Evolutionary conservation across 1,284 basidiomycete genomes (phyloP).

Genomic region (Cronartium quercuum): DNA sequence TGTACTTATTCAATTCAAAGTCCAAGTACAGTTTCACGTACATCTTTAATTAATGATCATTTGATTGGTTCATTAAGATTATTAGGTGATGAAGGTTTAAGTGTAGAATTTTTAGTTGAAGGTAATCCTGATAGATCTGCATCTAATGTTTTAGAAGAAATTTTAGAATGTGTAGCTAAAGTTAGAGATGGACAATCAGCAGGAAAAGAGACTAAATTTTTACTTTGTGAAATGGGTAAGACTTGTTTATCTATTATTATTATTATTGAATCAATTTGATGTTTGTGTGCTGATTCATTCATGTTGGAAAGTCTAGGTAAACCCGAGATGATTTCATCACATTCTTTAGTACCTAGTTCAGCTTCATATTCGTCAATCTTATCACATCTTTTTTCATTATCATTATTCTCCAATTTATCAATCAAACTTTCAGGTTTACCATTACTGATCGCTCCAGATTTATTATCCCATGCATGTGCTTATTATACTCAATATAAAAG

Average conservation of each 20-base stretch:
- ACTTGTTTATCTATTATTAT: not conserved
- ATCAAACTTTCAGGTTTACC: conserved; percentile 37
- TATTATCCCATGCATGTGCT: conserved; percentile 1
- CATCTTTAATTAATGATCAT: conserved; percentile 4
- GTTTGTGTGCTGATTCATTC: not conserved
- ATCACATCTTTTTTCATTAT: conserved; percentile 28
- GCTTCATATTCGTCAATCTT: conserved; percentile 33
- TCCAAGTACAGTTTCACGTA: not conserved
- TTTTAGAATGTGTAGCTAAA: conserved; percentile 30
- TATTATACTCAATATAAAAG: conserved; percentile 7
- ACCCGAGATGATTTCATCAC: conserved; percentile 27
- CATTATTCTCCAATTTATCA: conserved; percentile 22
- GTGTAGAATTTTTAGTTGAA: conserved; percentile 32
- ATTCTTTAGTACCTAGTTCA: conserved; percentile 18
- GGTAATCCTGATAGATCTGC: conserved; percentile 20
- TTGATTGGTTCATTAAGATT: conserved; percentile 17
- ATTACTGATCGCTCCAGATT: conserved; percentile 3
- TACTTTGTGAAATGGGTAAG: conserved; percentile 34
- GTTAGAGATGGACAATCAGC: conserved; percentile 21
- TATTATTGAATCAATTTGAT: not conserved
- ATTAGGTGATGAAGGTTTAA: conserved; percentile 19
- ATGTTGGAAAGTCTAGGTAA: conserved; percentile 19
- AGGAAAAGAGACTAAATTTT: conserved; percentile 24
- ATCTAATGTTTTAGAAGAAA: conserved; percentile 15
- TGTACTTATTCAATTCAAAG: conserved; percentile 29